phyloP scores from a whole-genome alignment of 495 filamentous ascomycete species.

The Cudoniella acicularis region DNA sequence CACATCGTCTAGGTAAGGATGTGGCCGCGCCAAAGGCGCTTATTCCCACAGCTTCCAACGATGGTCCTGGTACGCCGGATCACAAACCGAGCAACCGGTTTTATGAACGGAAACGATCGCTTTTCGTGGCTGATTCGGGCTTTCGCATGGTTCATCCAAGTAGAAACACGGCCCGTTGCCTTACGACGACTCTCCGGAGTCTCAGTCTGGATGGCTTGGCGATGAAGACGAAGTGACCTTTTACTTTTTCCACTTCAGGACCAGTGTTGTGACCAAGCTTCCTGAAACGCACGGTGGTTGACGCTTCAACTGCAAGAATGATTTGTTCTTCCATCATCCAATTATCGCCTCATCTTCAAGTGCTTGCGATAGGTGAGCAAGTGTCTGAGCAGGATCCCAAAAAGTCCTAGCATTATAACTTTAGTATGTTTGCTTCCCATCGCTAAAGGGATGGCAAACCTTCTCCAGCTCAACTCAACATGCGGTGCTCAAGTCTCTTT shows the following conservation, averaged over 20 bases:
- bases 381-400: too few relatives aligned
- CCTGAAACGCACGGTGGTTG: background rate
- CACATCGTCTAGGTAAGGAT: background rate
- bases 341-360: background rate
- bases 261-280: background rate
- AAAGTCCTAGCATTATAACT: too few relatives aligned
- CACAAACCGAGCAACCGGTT: background rate
- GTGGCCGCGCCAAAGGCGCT: too few relatives aligned
- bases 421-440: too few relatives aligned
- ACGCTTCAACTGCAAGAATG: background rate
- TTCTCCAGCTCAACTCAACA: too few relatives aligned
- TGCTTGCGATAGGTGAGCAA: background rate
- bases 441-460: too few relatives aligned
- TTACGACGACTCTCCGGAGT: background rate
- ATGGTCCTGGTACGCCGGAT: background rate
- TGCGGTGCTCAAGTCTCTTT: background rate
- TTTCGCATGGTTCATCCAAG: background rate
- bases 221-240: background rate
- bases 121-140: too few relatives aligned
- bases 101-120: background rate
- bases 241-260: background rate
- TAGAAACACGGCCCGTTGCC: background rate
- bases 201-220: background rate
- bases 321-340: background rate
- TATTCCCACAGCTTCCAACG: background rate